Conservation (phyloP, 208 protist genomes). For the Leishmania amazonensis region DNA sequence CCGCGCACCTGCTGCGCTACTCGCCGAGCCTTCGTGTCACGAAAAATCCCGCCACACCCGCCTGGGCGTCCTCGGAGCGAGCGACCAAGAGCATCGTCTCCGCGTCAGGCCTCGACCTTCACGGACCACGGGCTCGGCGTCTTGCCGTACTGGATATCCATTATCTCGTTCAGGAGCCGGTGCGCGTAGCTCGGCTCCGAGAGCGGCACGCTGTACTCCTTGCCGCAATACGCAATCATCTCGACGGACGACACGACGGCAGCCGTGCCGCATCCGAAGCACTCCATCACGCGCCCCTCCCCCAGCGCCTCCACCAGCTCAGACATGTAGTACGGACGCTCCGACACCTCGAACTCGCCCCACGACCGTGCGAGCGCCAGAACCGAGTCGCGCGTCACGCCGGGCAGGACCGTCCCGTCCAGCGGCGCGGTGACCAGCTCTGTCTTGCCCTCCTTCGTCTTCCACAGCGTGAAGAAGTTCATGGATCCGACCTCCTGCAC, state of each 20-base stretch:
- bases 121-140: conserved; percentile 54
- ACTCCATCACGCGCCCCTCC: conserved; percentile 91
- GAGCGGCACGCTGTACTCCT: conserved; percentile 58
- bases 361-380: conserved; percentile 81
- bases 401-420: conserved; percentile 95
- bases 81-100: background rate
- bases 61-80: background rate
- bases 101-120: conserved; percentile 22
- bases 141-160: conserved; percentile 75
- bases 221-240: conserved; percentile 81
- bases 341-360: conserved; percentile 90
- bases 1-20: too few species aligned
- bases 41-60: background rate
- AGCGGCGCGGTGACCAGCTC: conserved; percentile 96
- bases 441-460: conserved; percentile 57
- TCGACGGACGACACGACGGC: conserved; percentile 95
- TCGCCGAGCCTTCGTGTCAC: background rate
- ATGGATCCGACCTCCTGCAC: conserved; percentile 98
- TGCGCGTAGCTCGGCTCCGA: conserved; percentile 50
- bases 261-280: conserved; percentile 97
- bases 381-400: conserved; percentile 97
- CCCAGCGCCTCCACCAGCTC: conserved; percentile 88
- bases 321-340: conserved; percentile 77
- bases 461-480: conserved; percentile 97
- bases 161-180: conserved; percentile 57